phyloP scores from a whole-genome alignment of 2,329 filamentous ascomycete species.

The Aspergillus aculeatus region DNA sequence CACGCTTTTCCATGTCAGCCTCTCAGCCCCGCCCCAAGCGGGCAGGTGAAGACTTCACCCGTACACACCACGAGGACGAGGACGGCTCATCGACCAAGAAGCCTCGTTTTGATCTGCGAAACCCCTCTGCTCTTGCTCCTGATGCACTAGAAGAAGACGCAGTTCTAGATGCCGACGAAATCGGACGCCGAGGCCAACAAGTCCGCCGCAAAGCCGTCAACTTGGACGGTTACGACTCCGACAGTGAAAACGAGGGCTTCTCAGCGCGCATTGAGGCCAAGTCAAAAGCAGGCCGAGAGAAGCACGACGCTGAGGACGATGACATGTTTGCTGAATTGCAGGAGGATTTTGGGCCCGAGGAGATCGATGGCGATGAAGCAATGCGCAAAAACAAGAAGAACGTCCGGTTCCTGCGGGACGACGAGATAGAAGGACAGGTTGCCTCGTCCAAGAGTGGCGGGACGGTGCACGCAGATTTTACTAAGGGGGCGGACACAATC shows the following conservation, averaged over 20 bases:
- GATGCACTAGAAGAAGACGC: constrained; percentile 73
- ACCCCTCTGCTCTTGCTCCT: constrained; percentile 86
- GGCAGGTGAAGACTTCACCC: constrained; percentile 75
- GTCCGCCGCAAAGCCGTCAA: constrained; percentile 94
- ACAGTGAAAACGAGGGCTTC: constrained; percentile 88
- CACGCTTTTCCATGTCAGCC: constrained; percentile 50
- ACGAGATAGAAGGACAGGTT: constrained; percentile 79
- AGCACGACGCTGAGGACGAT: constrained; percentile 44
- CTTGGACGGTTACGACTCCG: constrained; percentile 93
- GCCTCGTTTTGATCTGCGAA: constrained; percentile 89
- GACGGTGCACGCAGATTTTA: constrained; percentile 58
- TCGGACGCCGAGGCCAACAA: constrained; percentile 68
- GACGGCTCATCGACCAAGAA: constrained; percentile 63
- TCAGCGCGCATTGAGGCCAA: constrained; percentile 68
- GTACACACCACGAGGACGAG: constrained; percentile 62
- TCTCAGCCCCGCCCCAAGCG: constrained; percentile 77
- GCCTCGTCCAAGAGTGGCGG: constrained; percentile 70
- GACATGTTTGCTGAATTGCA: constrained; percentile 82
- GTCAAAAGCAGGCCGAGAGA: constrained; percentile 37
- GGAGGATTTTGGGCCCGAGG: constrained; percentile 57
- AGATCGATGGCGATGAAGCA: constrained; percentile 51
- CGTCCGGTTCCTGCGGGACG: constrained; percentile 59
- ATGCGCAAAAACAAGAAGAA: constrained; percentile 61
- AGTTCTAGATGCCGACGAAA: constrained; percentile 87
- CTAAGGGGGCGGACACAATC: constrained; percentile 52